These are phyloP conservation scores for Thecaphora thlaspeos DNA, from an alignment of 1,284 basidiomycete genomes.

Conservation along the genomic window DNA sequence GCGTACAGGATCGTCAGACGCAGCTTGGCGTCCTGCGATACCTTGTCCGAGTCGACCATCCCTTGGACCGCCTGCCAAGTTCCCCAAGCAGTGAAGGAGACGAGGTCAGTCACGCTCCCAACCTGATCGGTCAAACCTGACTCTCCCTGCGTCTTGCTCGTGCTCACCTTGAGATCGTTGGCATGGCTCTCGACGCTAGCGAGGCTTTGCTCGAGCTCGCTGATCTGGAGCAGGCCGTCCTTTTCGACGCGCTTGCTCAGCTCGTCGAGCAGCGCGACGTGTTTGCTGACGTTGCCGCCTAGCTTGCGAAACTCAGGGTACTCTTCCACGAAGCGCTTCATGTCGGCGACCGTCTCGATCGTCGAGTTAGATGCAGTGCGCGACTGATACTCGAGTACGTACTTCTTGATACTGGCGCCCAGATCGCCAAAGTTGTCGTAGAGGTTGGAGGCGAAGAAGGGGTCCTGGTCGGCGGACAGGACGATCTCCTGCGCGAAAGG, in stretches of 20 bases:
- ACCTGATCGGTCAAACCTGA: too few relatives aligned
- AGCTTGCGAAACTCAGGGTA: conserved; percentile 96
- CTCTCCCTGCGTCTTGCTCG: too few relatives aligned
- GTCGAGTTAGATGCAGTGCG: conserved; percentile 71
- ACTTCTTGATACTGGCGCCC: conserved; percentile 85
- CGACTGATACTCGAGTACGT: conserved; percentile 91
- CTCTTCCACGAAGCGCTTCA: conserved; percentile 80
- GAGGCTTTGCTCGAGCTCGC: conserved; percentile 93
- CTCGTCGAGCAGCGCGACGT: conserved; percentile 94
- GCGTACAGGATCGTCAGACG: conserved; percentile 92
- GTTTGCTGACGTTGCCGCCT: conserved; percentile 97
- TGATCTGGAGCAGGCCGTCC: conserved; percentile 74
- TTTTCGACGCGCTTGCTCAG: conserved; percentile 83
- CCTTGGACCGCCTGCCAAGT: conserved; percentile 24
- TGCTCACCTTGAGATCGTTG: conserved; percentile 75
- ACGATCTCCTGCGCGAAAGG: conserved; percentile 80
- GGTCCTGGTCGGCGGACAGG: conserved; percentile 83
- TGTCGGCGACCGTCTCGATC: conserved; percentile 90
- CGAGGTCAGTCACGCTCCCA: background rate
- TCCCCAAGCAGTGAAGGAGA: too few relatives aligned
- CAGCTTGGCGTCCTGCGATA: conserved; percentile 79
- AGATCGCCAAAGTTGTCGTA: conserved; percentile 96
- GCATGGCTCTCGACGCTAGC: conserved; percentile 80
- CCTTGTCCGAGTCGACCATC: conserved; percentile 63
- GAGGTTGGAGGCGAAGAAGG: conserved; percentile 89